Base-by-base conservation (phyloP, 1,139 yeast species). In the Magnusiomyces clavatus region DNA sequence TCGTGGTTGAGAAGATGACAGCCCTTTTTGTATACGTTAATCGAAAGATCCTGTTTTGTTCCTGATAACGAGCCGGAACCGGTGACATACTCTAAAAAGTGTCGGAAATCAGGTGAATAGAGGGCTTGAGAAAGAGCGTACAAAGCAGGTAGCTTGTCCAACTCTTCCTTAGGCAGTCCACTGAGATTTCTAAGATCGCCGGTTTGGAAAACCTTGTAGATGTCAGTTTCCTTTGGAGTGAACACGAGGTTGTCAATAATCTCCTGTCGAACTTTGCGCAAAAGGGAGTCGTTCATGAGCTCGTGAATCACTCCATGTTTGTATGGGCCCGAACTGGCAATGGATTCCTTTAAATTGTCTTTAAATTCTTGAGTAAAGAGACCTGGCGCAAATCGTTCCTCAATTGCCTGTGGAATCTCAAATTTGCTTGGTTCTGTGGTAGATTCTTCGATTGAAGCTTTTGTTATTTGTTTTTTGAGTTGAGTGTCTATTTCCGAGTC, bases 1-100 rank as follows among this genome's bases (percentile, higher is more conserved):
- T 94, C 98, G 65, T 94, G 99, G 13, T 96, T 88, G 55, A 94
- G 74, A 57, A 94, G 72, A 69, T 94, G 99, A 64, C 97, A 92
- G 1, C 97, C 95, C 63, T 86, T 86, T 50, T 86, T 83, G 69
- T 94, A 94, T 1, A 95, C 83, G 65, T 92, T 92, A 61, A 92
- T 80, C 56, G 95, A 84, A 83, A 94, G 83, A 66, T 94, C 99
- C 39, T 95, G 90, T 66, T 88, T 88, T 37, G 76, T 64, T 6
- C 97, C 97, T 59, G 96, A 86, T 50, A 94, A 71, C 58, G 88
- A 86, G 0, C 98, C 98, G 57, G 95, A 81, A 4, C 88, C 89
- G 0, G 97, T 86, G 19, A 92, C 83, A 47, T 75, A 69, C n/a
- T 90, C 80, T n/a, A 94, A 73, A 51, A 84, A 77, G 54, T 87